Conservation (phyloP, 2,329 filamentous ascomycete species). For the Talaromyces rugulosus region DNA sequence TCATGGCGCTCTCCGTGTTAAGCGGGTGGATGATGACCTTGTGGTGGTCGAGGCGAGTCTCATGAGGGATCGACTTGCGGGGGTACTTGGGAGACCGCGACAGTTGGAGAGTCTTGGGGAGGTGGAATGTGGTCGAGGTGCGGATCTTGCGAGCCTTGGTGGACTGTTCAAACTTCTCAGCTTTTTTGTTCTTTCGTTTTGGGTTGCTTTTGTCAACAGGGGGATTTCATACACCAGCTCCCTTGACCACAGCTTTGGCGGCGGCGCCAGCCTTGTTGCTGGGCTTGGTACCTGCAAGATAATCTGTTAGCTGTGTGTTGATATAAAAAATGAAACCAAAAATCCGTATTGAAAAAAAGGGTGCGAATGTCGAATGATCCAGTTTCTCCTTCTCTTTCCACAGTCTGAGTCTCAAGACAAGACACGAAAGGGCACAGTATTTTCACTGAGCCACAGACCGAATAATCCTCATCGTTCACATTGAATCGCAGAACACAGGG, state of each 20-base stretch:
- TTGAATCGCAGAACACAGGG: neutral
- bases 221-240: constrained; percentile 78
- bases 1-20: constrained; percentile 99
- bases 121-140: constrained; percentile 91
- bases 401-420: neutral
- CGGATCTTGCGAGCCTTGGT: constrained; percentile 93
- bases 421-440: neutral
- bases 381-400: neutral
- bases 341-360: constrained; percentile 39
- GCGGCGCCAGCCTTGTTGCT: constrained; percentile 78
- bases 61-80: constrained; percentile 87
- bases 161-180: constrained; percentile 54
- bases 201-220: too few species aligned
- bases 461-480: neutral
- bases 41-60: constrained; percentile 90
- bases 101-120: constrained; percentile 91
- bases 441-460: neutral
- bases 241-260: constrained; percentile 93
- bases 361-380: neutral
- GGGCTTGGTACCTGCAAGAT: constrained; percentile 28
- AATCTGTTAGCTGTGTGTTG: constrained; percentile 8
- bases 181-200: neutral
- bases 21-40: constrained; percentile 97
- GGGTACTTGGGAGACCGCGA: constrained; percentile 92
- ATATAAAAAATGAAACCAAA: neutral